Evolutionary conservation across 495 filamentous ascomycete species (phyloP).

Genomic region (Aspergillus homomorphus): DNA sequence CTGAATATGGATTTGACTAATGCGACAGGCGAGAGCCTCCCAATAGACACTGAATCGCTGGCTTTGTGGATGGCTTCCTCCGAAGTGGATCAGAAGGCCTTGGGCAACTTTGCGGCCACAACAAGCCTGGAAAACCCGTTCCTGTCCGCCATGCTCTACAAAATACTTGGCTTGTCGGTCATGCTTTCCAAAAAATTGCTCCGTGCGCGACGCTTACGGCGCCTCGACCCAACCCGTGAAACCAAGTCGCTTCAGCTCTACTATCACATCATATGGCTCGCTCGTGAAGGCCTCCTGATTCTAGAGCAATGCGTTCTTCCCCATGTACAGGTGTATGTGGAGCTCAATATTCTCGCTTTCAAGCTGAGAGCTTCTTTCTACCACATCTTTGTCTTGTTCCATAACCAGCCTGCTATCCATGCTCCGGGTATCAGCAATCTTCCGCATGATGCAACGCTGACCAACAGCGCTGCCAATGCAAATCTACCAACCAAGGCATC

Average conservation of each 20-base stretch:
- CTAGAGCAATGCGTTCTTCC: constrained; percentile 84
- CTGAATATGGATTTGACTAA: constrained; percentile 18
- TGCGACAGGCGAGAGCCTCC: constrained; percentile 8
- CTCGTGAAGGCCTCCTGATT: constrained; percentile 84
- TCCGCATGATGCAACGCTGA: constrained; percentile 20
- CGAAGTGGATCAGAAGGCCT: constrained; percentile 94
- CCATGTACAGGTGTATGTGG: constrained; percentile 64
- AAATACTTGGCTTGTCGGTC: constrained; percentile 85
- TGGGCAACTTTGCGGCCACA: constrained; percentile 77
- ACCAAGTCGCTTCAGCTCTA: constrained; percentile 78
- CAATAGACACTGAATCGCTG: constrained; percentile 25
- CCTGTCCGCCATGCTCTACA: constrained; percentile 78
- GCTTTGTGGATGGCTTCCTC: constrained; percentile 81
- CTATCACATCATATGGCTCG: constrained; percentile 93
- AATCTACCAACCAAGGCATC: constrained; percentile 30
- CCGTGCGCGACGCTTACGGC: constrained; percentile 78
- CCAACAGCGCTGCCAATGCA: constrained; percentile 19
- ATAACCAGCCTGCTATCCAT: constrained; percentile 67
- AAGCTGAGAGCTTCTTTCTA: constrained; percentile 93
- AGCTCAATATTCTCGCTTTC: constrained; percentile 80
- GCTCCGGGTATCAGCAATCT: constrained; percentile 40
- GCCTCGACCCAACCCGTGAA: constrained; percentile 71
- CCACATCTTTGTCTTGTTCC: constrained; percentile 95
- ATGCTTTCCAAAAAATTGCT: constrained; percentile 82
- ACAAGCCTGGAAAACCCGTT: constrained; percentile 69